A percentile compares a stretch with the other conserved stretches of the same genome.
Conservation (phyloP, 2,329 filamentous ascomycete species). For the Coleophoma cylindrospora region DNA sequence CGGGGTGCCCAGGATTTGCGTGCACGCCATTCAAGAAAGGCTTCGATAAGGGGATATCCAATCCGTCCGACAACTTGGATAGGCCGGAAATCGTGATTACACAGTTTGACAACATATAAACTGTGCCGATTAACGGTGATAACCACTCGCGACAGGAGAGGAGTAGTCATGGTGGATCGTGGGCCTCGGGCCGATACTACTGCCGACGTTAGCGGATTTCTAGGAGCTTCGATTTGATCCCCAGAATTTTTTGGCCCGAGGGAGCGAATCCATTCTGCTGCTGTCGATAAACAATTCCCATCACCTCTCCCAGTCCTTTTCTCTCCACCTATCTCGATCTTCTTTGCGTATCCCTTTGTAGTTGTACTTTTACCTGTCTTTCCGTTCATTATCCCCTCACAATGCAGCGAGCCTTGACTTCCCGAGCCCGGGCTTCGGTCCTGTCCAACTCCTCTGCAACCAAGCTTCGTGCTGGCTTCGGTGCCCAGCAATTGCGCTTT, state of each 20-base stretch:
- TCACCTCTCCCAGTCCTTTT: constrained; percentile 3
- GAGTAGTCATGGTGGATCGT: too few species aligned
- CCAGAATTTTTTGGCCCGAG: background rate
- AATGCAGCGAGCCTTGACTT: constrained; percentile 95
- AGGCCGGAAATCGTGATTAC: too few species aligned
- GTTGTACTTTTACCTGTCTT: constrained; percentile 17
- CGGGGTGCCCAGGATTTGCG: too few species aligned
- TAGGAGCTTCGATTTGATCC: background rate
- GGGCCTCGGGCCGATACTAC: too few species aligned
- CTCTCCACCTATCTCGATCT: constrained; percentile 4
- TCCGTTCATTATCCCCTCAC: constrained; percentile 33
- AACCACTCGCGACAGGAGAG: too few species aligned
- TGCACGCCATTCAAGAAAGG: too few species aligned
- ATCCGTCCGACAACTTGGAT: too few species aligned
- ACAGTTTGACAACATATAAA: too few species aligned
- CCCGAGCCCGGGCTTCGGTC: constrained; percentile 73
- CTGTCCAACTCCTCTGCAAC: constrained; percentile 63
- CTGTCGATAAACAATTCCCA: background rate
- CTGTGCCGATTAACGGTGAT: too few species aligned
- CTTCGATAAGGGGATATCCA: too few species aligned
- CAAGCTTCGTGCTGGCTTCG: constrained; percentile 62
- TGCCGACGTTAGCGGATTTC: background rate
- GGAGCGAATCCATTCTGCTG: background rate
- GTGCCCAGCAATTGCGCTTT: constrained; percentile 86
- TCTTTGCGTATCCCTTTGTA: constrained; percentile 12